phyloP scores from a whole-genome alignment of 73 alveolate genomes.

The Blepharisma stoltei region DNA sequence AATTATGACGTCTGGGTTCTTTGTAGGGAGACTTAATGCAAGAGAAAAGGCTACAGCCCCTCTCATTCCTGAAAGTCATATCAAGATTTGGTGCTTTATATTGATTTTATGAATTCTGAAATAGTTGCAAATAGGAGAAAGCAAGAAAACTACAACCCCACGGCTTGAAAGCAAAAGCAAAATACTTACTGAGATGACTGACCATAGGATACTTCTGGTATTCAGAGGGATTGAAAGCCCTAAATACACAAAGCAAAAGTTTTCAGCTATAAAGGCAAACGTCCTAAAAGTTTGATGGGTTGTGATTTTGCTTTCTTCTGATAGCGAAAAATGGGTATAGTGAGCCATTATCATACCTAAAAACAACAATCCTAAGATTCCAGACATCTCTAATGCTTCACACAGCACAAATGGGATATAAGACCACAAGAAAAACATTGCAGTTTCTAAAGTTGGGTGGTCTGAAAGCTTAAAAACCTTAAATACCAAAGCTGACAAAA shows the following conservation, averaged over 20 bases:
- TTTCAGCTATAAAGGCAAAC: conserved; percentile 41
- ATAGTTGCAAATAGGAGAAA: conserved; percentile 32
- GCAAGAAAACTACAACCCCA: conserved; percentile 38
- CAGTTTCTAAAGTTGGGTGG: conserved; percentile 25
- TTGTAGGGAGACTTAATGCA: conserved; percentile 39
- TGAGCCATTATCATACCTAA: conserved; percentile 47
- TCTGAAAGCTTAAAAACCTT: conserved; percentile 27
- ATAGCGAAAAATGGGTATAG: conserved; percentile 34
- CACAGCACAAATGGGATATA: conserved; percentile 40
- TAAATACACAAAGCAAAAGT: conserved; percentile 47
- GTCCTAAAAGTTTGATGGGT: conserved; percentile 33
- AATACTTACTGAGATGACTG: conserved; percentile 21
- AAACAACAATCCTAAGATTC: conserved; percentile 41
- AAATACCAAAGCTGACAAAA: conserved; percentile 29
- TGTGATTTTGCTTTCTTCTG: conserved; percentile 35
- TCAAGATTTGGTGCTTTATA: conserved; percentile 19
- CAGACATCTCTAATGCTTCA: conserved; percentile 49
- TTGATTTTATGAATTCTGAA: conserved; percentile 27
- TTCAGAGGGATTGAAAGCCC: conserved; percentile 43
- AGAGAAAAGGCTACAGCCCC: conserved; percentile 58
- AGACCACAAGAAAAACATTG: conserved; percentile 39
- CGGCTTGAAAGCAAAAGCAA: conserved; percentile 33
- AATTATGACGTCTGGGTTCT: conserved; percentile 41
- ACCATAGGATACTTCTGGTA: neutral
- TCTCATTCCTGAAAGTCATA: conserved; percentile 52